Evolutionary conservation across 169 alveolate species (phyloP).

Genomic region (Eimeria brunetti): DNA sequence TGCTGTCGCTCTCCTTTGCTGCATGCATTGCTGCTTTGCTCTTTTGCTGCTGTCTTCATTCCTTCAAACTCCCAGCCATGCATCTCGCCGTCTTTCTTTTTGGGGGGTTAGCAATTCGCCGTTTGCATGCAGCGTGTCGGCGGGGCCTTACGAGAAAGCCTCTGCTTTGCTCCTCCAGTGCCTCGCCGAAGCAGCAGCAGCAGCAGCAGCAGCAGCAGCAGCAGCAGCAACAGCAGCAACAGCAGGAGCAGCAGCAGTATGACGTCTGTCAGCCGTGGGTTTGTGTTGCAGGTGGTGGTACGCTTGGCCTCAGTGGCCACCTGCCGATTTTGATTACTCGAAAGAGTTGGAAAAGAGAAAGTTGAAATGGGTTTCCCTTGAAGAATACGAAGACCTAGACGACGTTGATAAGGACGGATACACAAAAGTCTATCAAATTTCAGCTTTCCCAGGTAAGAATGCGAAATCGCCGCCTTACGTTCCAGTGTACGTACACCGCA

Average conservation of each 20-base stretch:
- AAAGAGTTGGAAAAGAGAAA: slow-evolving; percentile 84
- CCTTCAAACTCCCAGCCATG: too few relatives aligned
- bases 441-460: slow-evolving; percentile 85
- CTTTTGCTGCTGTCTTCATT: too few relatives aligned
- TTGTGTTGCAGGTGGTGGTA: slow-evolving; percentile 91
- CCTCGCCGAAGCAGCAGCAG: not conserved
- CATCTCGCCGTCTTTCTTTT: too few relatives aligned
- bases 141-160: too few relatives aligned
- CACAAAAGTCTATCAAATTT: slow-evolving; percentile 89
- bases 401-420: slow-evolving; percentile 89
- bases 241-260: not conserved
- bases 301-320: slow-evolving; percentile 95
- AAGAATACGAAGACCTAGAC: slow-evolving; percentile 90
- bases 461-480: not conserved
- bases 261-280: slow-evolving; percentile 4
- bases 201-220: not conserved
- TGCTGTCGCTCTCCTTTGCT: too few relatives aligned
- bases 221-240: not conserved
- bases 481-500: not conserved
- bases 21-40: too few relatives aligned
- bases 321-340: slow-evolving; percentile 88
- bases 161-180: not conserved
- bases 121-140: too few relatives aligned
- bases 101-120: too few relatives aligned
- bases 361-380: slow-evolving; percentile 87